A percentile compares a stretch with the other conserved stretches of the same genome.
These are phyloP conservation scores for Kodamaea kaohsiungensis DNA, from an alignment of 805 yeast genomes.

Conservation along the genomic window DNA sequence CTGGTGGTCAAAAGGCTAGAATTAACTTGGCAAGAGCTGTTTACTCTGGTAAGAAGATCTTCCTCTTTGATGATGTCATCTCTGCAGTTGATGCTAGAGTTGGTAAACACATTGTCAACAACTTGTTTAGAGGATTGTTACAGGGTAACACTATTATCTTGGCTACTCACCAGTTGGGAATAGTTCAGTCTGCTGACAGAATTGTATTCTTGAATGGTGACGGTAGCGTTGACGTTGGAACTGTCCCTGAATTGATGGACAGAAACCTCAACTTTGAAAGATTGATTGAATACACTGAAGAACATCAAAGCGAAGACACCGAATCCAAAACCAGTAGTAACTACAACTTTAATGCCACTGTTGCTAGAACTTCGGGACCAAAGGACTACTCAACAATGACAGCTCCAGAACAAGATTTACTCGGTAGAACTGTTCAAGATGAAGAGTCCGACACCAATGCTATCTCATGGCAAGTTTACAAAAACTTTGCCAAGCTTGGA, in stretches of 20 bases:
- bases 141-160: slow-evolving; percentile 35
- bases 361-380: background rate
- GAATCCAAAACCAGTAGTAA: slow-evolving; percentile 22
- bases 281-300: slow-evolving; percentile 48
- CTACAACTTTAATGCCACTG: slow-evolving; percentile 8
- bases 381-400: slow-evolving; percentile 6
- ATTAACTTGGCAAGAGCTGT: slow-evolving; percentile 46
- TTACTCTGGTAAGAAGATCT: slow-evolving; percentile 33
- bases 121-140: slow-evolving; percentile 36
- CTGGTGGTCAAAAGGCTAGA: slow-evolving; percentile 49
- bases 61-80: slow-evolving; percentile 45
- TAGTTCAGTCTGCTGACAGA: slow-evolving; percentile 39
- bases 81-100: slow-evolving; percentile 47
- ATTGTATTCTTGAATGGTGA: slow-evolving; percentile 42
- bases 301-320: slow-evolving; percentile 26
- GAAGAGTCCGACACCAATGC: slow-evolving; percentile 41
- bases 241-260: slow-evolving; percentile 27
- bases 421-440: slow-evolving; percentile 36
- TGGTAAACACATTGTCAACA: slow-evolving; percentile 40
- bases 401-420: slow-evolving; percentile 8
- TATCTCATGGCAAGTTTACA: slow-evolving; percentile 41
- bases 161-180: slow-evolving; percentile 46
- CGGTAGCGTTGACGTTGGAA: slow-evolving; percentile 43
- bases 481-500: slow-evolving; percentile 37
- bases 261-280: slow-evolving; percentile 49